A percentile compares a stretch with the other conserved stretches of the same genome.
These are phyloP conservation scores for Condylostoma magnum DNA, from an alignment of 169 alveolate species.

Conservation along the genomic window DNA sequence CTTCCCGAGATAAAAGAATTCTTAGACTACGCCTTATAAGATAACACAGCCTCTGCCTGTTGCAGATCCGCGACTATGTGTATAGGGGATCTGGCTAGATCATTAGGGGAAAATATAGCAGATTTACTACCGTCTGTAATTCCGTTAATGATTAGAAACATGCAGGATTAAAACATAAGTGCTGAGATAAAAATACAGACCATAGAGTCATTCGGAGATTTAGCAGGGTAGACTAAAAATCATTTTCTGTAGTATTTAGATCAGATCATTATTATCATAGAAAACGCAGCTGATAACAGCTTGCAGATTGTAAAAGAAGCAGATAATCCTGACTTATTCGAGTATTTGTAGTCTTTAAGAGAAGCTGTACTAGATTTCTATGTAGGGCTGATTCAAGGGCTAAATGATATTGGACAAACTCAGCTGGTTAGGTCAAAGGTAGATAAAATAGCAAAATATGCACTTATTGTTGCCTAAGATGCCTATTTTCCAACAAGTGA, in stretches of 20 bases:
- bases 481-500: not conserved
- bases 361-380: constrained; percentile 3
- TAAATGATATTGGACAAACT: not conserved
- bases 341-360: not conserved
- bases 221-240: not conserved
- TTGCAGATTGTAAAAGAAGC: not conserved
- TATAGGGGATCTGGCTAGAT: constrained; percentile 48
- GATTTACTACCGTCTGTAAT: constrained; percentile 27
- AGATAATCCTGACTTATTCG: constrained; percentile 29
- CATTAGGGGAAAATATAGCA: constrained; percentile 14
- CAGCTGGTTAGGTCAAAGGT: not conserved
- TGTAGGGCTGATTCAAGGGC: not conserved
- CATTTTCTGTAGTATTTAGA: not conserved
- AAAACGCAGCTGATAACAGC: constrained; percentile 8
- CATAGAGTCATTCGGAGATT: constrained; percentile 4
- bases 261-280: not conserved
- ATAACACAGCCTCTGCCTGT: constrained; percentile 13
- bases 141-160: constrained; percentile 26
- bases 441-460: not conserved
- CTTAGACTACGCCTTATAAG: constrained; percentile 33
- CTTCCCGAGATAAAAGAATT: constrained; percentile 34
- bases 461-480: not conserved
- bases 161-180: not conserved
- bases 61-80: constrained; percentile 44
- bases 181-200: not conserved